Conservation (phyloP, 768 basidiomycete genomes). For the Stropharia rugosoannulata region DNA sequence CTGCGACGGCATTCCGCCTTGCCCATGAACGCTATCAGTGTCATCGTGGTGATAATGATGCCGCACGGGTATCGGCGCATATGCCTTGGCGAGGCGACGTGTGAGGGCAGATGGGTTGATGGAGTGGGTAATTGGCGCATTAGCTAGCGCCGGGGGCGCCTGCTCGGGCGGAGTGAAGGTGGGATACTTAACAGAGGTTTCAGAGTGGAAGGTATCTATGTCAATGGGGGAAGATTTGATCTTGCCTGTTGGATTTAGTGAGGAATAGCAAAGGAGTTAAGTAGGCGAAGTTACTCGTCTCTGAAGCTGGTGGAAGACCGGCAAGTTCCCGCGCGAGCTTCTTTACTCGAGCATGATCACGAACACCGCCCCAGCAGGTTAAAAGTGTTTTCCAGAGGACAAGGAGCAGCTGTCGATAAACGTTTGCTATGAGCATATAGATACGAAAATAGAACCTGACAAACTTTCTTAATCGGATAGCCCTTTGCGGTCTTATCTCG, state of each 20-base stretch:
- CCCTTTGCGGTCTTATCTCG: slow-evolving; percentile 93
- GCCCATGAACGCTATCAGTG: slow-evolving; percentile 43
- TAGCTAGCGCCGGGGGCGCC: slow-evolving; percentile 32
- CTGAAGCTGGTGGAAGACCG: slow-evolving; percentile 62
- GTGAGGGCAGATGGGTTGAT: slow-evolving; percentile 40
- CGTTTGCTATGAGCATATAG: not conserved
- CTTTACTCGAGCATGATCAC: slow-evolving; percentile 83
- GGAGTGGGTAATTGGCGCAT: slow-evolving; percentile 32
- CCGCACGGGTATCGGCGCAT: slow-evolving; percentile 89
- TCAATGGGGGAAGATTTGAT: slow-evolving; percentile 93
- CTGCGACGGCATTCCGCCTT: slow-evolving; percentile 29
- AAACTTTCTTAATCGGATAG: slow-evolving; percentile 96
- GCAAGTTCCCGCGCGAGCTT: slow-evolving; percentile 83
- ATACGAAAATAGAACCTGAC: slow-evolving; percentile 9
- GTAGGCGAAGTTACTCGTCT: slow-evolving; percentile 28
- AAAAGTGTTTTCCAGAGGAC: slow-evolving; percentile 94
- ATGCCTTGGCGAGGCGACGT: slow-evolving; percentile 82
- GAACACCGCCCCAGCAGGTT: slow-evolving; percentile 90
- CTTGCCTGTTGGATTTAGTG: slow-evolving; percentile 43
- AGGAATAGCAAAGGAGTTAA: not conserved
- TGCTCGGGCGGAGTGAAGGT: slow-evolving; percentile 74
- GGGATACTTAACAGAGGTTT: slow-evolving; percentile 94
- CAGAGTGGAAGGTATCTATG: slow-evolving; percentile 84
- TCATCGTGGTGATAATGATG: slow-evolving; percentile 94
- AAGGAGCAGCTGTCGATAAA: slow-evolving; percentile 69